These are phyloP conservation scores for Hemileia vastatrix DNA, from an alignment of 1,284 basidiomycete genomes.

Conservation along the genomic window DNA sequence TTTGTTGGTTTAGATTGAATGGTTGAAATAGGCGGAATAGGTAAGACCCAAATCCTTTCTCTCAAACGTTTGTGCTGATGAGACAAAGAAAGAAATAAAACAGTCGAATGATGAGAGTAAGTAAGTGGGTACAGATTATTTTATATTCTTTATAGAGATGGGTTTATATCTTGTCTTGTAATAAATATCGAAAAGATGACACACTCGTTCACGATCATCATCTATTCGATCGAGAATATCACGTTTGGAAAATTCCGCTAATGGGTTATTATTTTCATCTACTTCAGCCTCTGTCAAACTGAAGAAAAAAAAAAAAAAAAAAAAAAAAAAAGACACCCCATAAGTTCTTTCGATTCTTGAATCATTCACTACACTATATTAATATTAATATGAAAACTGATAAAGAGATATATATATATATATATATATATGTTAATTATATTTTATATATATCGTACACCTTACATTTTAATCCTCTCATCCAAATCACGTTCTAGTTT, in stretches of 20 bases:
- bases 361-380: too few species aligned
- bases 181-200: not conserved
- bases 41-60: conserved; percentile 32
- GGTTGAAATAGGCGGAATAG: conserved; percentile 24
- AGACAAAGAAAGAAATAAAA: too few species aligned
- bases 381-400: too few species aligned
- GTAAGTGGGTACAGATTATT: too few species aligned
- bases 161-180: not conserved
- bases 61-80: conserved; percentile 31
- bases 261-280: not conserved
- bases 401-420: too few species aligned
- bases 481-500: not conserved
- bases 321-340: too few species aligned
- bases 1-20: not conserved
- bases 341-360: too few species aligned
- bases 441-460: too few species aligned
- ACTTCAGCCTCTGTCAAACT: not conserved
- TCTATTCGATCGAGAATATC: conserved; percentile 33
- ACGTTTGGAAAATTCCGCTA: conserved; percentile 17
- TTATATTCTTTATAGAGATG: too few species aligned
- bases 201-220: conserved; percentile 33
- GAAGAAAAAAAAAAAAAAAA: not conserved
- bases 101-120: not conserved
- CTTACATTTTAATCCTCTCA: conserved; percentile 2
- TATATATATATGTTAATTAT: too few species aligned